Evolutionary conservation across 176 grass and related monocot genomes (phyloP), one percentile per base, ranked within the genome.

Genomic region (Bothriochloa decipiens): DNA sequence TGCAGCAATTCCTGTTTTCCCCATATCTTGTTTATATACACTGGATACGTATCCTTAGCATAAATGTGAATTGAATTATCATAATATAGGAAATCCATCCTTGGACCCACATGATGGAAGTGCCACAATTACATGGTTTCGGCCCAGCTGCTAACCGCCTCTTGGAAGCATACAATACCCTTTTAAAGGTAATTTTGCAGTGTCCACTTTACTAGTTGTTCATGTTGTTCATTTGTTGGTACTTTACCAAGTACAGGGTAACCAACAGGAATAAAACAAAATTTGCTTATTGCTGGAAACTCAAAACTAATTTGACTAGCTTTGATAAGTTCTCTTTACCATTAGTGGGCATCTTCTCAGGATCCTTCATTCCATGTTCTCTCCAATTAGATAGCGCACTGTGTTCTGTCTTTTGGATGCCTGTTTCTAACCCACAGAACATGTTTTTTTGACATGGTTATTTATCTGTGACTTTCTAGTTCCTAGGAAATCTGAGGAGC

Each of bases 81-180:
- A 17, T 43, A 81, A 66, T 81, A 96, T 81, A 99, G 96, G 96
- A 99, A 88, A 99, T 99, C 79, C 96, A 92, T 67, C 96, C 96
- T 68, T 99, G 96, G 96, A 99, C 96, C 3, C 96, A 99, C 75
- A 99, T 99, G 93, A 99, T 99, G 96, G 96, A 99, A 82, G 96
- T 99, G 6, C 96, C 96, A 68, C 96, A 99, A 84, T 79, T 99
- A 81, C 91, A 99, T 92, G 96, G 96, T 28, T 99, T 99, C 87
- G 96, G 96, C 23, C 93, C 96, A 62, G 96, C 96, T 74, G 93
- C 96, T 75, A 99, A 99, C 79, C 93, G 93, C 69, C 78, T 99
- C 47, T 71, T 99, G 88, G 96, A 99, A 78, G 96, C 91, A 76
- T 99, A 99, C 85, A 99, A 96, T 67, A 99, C 93, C 32, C 93